Base-by-base conservation (phyloP, 345 rosid species). In the Eucalyptus tenuipes region DNA sequence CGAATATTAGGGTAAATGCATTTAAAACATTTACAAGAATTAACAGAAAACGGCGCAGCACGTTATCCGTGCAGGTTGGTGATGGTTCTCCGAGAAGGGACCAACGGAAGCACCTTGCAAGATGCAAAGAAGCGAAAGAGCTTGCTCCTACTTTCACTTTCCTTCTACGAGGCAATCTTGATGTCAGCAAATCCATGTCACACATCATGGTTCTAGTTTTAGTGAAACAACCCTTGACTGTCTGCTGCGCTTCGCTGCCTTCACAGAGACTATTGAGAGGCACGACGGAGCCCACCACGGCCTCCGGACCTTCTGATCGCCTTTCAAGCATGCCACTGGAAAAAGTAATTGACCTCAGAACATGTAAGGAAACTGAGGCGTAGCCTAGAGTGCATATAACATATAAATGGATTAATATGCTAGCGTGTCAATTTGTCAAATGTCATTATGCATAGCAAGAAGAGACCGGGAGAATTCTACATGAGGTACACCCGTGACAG, bases 251-350 rank as follows among this genome's bases (percentile, higher is more conserved):
- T 95, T 95, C 66, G 97, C 99, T 55, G 92, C 95, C 92, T 96
- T 97, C 86, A 93, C 94, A 90, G 95, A 95, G 48, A 96, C 96
- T 85, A 93, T 94, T 86, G 93, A 95, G 57, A 97, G 94, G 93
- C 99, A 97, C 10, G 99, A 93, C 6, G 97, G 99, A 45, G 97
- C 99, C 99, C 99, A 97, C 99, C 99, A 97, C 53, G 99, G 99
- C 87, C 99, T 92, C 88, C 97, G 94, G 85, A 97, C 98, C 86
- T 94, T 95, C 90, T 97, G 99, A 88, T 97, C 99, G 42, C 99
- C 99, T 91, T 97, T 97, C 92, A 97, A 93, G 92, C 99, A 97
- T 87, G 99, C 99, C 94, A 97, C 99, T 96, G 93, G 84, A 52
- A 49, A 49, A 17, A 10, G 7, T 13, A 5, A 37, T 25, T 44